Evolutionary conservation across 345 rosid genomes (phyloP).

Genomic region (Reutealis trisperma): DNA sequence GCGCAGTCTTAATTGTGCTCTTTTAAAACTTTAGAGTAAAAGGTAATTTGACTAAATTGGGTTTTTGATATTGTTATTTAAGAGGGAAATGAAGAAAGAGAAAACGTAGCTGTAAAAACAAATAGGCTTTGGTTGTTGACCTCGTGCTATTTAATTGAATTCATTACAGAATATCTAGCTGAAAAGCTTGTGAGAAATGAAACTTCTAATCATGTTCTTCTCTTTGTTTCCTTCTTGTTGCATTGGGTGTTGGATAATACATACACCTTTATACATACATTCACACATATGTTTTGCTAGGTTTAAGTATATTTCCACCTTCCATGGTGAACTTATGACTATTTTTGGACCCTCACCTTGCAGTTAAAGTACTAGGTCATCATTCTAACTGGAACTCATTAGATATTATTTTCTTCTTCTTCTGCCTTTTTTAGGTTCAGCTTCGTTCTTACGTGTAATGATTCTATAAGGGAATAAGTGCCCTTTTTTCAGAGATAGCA

Average conservation of each 20-base stretch:
- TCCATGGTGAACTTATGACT: neutral
- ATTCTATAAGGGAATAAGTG: neutral
- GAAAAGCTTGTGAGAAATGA: neutral
- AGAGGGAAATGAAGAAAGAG: neutral
- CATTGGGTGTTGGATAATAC: neutral
- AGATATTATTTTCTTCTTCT: neutral
- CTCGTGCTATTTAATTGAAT: neutral
- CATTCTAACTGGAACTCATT: neutral
- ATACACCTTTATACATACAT: neutral
- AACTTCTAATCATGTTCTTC: neutral
- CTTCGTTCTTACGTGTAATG: neutral
- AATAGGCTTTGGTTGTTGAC: neutral
- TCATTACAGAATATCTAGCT: neutral
- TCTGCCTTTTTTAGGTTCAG: neutral
- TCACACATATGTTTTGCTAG: neutral
- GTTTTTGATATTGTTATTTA: neutral
- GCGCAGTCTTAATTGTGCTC: neutral
- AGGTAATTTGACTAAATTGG: neutral
- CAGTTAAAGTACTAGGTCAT: neutral
- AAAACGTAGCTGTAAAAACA: neutral
- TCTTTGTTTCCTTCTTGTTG: neutral
- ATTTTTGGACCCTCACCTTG: neutral
- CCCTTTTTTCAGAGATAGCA: conserved; percentile 18
- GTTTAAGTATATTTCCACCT: neutral
- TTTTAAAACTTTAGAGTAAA: neutral